These are phyloP conservation scores for Backusella tuberculispora DNA, from an alignment of 192 early-diverging fungal species.

Conservation along the genomic window DNA sequence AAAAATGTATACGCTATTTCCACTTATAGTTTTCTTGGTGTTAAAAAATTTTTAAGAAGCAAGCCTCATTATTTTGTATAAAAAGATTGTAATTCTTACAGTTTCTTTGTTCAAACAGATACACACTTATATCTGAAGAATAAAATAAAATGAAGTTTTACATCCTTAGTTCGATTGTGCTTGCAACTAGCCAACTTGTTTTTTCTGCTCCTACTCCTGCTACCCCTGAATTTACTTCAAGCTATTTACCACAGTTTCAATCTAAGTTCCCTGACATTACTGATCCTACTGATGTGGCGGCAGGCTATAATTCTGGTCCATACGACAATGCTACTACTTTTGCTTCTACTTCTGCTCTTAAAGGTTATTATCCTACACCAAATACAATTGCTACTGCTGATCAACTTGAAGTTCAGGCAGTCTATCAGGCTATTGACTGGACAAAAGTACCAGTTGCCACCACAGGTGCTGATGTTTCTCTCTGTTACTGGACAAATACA, in stretches of 20 bases:
- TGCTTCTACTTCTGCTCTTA: neutral
- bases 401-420: constrained; percentile 30
- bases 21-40: neutral
- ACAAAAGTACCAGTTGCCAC: constrained; percentile 24
- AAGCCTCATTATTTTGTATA: constrained; percentile 17
- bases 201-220: constrained; percentile 8
- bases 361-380: constrained; percentile 32
- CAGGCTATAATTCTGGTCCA: constrained; percentile 22
- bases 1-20: too few relatives aligned
- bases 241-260: constrained; percentile 24
- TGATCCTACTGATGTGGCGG: constrained; percentile 14
- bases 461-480: constrained; percentile 3
- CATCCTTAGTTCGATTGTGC: neutral
- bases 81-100: neutral
- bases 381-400: constrained; percentile 30
- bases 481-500: constrained; percentile 24
- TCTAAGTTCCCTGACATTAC: constrained; percentile 22
- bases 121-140: neutral
- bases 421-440: constrained; percentile 34
- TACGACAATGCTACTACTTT: constrained; percentile 17
- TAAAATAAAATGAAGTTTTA: neutral
- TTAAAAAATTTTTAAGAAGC: neutral
- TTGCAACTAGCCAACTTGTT: constrained; percentile 5
- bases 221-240: neutral
- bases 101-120: neutral